These are phyloP conservation scores for Xylaria sp. DNA, from an alignment of 2,329 filamentous ascomycete species.

Conservation along the genomic window DNA sequence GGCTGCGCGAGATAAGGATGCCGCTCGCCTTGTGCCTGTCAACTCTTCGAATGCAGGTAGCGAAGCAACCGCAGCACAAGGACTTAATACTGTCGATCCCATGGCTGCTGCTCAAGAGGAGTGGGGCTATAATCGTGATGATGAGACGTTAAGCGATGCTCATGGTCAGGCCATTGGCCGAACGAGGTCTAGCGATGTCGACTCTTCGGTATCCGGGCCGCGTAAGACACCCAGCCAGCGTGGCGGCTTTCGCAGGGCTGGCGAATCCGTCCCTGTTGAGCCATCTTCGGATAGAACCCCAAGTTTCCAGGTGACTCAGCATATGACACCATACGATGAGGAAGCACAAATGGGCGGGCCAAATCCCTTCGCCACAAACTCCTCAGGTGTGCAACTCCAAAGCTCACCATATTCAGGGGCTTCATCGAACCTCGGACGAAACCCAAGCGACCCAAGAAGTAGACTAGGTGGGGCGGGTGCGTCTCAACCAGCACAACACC, in stretches of 20 bases:
- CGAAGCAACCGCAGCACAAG: slow-evolving; percentile 59
- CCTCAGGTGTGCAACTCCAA: slow-evolving; percentile 23
- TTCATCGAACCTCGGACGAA: slow-evolving; percentile 28
- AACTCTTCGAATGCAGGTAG: slow-evolving; percentile 38
- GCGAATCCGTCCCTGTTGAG: slow-evolving; percentile 45
- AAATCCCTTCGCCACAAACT: slow-evolving; percentile 38
- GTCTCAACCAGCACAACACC: slow-evolving; percentile 24
- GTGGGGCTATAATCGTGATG: slow-evolving; percentile 54
- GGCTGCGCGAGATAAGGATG: slow-evolving; percentile 70
- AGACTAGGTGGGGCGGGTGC: slow-evolving; percentile 30
- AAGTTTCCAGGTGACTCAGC: slow-evolving; percentile 47
- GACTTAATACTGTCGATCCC: slow-evolving; percentile 57
- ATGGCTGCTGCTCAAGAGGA: slow-evolving; percentile 51
- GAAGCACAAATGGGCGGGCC: slow-evolving; percentile 49
- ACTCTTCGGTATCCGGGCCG: slow-evolving; percentile 44
- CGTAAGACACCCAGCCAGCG: slow-evolving; percentile 47
- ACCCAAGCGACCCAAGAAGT: slow-evolving; percentile 4
- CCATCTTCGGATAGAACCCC: slow-evolving; percentile 38
- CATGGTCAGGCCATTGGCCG: slow-evolving; percentile 50
- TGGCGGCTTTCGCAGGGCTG: slow-evolving; percentile 48
- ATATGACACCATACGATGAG: slow-evolving; percentile 47
- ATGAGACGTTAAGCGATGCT: slow-evolving; percentile 49
- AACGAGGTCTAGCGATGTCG: slow-evolving; percentile 54
- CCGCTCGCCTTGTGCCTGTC: slow-evolving; percentile 70
- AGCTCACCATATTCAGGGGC: slow-evolving; percentile 36